Conservation (phyloP, 2,329 filamentous ascomycete species). For the Raffaelea deltoideospora region DNA sequence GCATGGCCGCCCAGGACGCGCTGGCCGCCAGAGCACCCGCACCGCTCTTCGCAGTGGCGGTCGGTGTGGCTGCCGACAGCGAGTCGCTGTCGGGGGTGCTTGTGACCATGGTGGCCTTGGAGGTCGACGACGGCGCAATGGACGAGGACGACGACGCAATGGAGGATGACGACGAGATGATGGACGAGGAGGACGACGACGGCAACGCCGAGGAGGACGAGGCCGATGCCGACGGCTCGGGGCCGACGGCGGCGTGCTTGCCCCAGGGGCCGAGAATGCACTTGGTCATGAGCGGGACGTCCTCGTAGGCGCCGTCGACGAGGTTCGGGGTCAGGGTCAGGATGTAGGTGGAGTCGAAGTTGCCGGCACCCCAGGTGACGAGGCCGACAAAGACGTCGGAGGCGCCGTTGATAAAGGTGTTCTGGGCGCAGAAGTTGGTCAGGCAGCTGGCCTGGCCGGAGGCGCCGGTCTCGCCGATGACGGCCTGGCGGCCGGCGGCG, state of each 20-base stretch:
- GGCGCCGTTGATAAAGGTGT: conserved; percentile 19
- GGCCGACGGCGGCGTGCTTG: neutral
- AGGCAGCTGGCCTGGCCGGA: conserved; percentile 19
- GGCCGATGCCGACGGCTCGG: neutral
- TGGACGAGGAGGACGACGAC: neutral
- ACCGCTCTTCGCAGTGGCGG: neutral
- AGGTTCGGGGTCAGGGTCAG: conserved; percentile 14
- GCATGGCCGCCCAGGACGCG: neutral
- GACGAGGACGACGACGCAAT: neutral
- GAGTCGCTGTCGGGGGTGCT: neutral
- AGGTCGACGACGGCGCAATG: neutral
- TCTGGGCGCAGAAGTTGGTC: conserved; percentile 16
- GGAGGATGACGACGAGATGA: neutral
- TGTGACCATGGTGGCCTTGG: neutral
- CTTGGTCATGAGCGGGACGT: conserved; percentile 8
- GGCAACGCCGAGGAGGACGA: neutral
- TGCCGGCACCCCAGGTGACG: conserved; percentile 15
- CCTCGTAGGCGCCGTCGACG: conserved; percentile 4
- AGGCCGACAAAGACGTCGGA: conserved; percentile 15
- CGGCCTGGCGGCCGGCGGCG: conserved; percentile 16
- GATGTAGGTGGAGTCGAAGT: conserved; percentile 13
- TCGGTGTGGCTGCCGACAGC: neutral
- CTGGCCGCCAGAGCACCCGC: neutral
- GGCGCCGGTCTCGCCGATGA: conserved; percentile 22
- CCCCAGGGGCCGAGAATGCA: conserved; percentile 8